Base-by-base conservation (phyloP, 1,284 basidiomycete species). In the Trametes sp. region DNA sequence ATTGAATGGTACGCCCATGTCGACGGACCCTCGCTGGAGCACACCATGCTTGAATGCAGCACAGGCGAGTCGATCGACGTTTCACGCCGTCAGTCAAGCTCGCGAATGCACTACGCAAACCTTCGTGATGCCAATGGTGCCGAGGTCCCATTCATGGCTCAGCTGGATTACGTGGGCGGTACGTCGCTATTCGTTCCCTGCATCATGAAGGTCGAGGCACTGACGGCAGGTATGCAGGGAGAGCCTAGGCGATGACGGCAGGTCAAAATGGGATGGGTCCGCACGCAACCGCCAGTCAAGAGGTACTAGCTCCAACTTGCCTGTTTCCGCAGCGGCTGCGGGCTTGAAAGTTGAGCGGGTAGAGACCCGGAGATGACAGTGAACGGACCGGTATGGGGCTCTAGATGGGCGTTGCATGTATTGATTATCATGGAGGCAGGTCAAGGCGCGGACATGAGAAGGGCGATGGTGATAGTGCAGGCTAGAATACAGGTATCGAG, bases 91-190 rank as follows among this genome's bases (percentile, higher is more conserved):
- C 52, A 54, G 38, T n/a, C 38, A 54, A 29, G 26, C 52, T 54
- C 52, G 51, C 51, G 13, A 36, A 4, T 16, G 16, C n/a, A 11
- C 16, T 11, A 21, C 48, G 21, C 50, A 38, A 51, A 51, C 50
- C 50, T 51, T 51, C 50, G 50, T 36, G 50, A 35, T 35, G 35
- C 11, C 26, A 48, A 28, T 48, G 28, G 26, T 23, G 45, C 45
- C 45, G 45, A 16, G 26, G 42, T 4, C 45, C 45, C 45, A 28
- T 45, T 45, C 42, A 45, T 23, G n/a, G 45, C 45, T 51, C 50
- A 53, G 21, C 51, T 16, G 51, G 23, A n/a, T 53, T 53, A 53
- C 51, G 51, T 53, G 35, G 24, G n/a, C n/a, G 19, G 45, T 29
- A 26, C 28, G 45, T 48, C 5, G 42, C 7, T 13, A 6, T n/a